Percentiles rank a stretch among this genome's conserved stretches.
These are phyloP conservation scores for Noccaea bulbosa DNA, from an alignment of 345 rosid genomes.

Conservation along the genomic window DNA sequence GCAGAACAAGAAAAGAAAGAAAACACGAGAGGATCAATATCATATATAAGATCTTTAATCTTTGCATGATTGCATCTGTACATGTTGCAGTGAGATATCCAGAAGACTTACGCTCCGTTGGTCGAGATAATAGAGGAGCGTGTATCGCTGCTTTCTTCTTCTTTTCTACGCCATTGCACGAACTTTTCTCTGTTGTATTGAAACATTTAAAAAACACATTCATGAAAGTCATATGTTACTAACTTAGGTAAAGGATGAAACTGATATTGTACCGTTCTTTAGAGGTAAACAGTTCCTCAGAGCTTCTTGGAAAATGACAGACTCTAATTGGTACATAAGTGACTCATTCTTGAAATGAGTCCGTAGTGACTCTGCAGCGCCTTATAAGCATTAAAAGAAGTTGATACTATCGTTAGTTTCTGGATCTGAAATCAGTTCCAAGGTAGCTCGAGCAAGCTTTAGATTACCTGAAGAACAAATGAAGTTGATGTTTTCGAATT, in stretches of 20 bases:
- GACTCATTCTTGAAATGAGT: conserved; percentile 71
- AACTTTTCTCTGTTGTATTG: conserved; percentile 51
- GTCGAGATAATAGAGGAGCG: conserved; percentile 69
- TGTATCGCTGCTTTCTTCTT: conserved; percentile 60
- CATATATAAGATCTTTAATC: background rate
- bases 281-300: conserved; percentile 53
- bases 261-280: conserved; percentile 46
- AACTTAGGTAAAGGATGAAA: conserved; percentile 24
- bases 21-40: conserved; percentile 4
- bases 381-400: conserved; percentile 44
- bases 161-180: conserved; percentile 29
- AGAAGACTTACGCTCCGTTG: conserved; percentile 79
- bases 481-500: conserved; percentile 72
- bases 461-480: conserved; percentile 72
- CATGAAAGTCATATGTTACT: conserved; percentile 23
- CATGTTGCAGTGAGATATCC: conserved; percentile 16
- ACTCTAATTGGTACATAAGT: conserved; percentile 60
- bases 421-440: background rate
- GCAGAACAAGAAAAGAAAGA: conserved; percentile 6
- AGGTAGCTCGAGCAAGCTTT: background rate
- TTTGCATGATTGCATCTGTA: conserved; percentile 4
- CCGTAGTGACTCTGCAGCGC: conserved; percentile 59
- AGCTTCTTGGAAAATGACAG: conserved; percentile 82
- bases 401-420: conserved; percentile 15
- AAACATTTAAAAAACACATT: background rate